Base-by-base conservation (phyloP, 371 early-diverging fungal genomes). In the Umbelopsis sp. region DNA sequence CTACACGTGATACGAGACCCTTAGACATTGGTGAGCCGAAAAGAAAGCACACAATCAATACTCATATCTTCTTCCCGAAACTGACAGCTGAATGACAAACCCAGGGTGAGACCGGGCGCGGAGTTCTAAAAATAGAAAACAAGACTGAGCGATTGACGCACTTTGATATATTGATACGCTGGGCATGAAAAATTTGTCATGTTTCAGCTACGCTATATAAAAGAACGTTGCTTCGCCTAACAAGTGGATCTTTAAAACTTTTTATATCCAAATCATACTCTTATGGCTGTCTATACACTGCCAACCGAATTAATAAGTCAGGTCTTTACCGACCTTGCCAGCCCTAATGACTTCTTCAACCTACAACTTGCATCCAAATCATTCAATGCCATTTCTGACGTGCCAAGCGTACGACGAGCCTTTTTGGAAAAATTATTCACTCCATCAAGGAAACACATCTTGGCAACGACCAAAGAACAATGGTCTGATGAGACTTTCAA, bases 401-500 rank as follows among this genome's bases (percentile, higher is more conserved):
- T 51, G 10, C 32, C 66, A 2, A 50, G 51, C 18, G 48, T 65
- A 32, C 66, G 66, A 48, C 48, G 51, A 32, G 46, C 48, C 5
- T 65, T 65, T 48, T 38, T 65, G 22, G 46, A 65, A 48, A 48
- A 65, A 46, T 38, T 65, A 10, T 65, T 65, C 48, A 25, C 24
- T 16, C 14, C 24, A 4, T 65, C 66, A 29, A 48, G 66, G 20
- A 20, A 38, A 3, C 44, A 65, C 10, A 48, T 65, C 18, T 48
- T 48, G 9, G 38, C 66, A 37, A 22, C 48, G 3, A 48, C 66
- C 6, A 37, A 65, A 18, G 66, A 65, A 32, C 45, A 48, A 20
- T 65, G 66, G 66, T 65, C 66, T 11, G 48, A 65, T 1, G 48
- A 50, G n/a, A 65, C 66, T 11, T 65, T 50, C 38, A 51, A 37